These are phyloP conservation scores for Diaporthe longicolla DNA, from an alignment of 2,329 filamentous ascomycete species.

Conservation along the genomic window DNA sequence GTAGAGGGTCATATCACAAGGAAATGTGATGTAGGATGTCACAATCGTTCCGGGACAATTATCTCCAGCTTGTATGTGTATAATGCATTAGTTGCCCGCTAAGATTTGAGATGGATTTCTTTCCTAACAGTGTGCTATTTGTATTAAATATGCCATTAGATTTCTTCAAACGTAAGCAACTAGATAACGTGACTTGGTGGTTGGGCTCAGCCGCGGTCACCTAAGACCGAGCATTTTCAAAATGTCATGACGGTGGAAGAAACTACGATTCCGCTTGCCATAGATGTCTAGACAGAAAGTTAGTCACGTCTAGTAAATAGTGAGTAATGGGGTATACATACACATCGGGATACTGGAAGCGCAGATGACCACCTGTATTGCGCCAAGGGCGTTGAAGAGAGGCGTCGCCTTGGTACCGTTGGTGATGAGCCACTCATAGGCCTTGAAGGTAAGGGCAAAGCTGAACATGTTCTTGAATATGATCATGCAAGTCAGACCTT, in stretches of 20 bases:
- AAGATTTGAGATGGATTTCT: too few relatives aligned
- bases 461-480: conserved; percentile 97
- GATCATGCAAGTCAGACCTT: conserved; percentile 90
- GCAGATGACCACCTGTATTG: conserved; percentile 84
- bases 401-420: conserved; percentile 69
- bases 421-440: conserved; percentile 84
- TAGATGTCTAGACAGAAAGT: conserved; percentile 72
- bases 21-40: too few relatives aligned
- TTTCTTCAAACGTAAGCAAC: neutral
- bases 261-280: conserved; percentile 82
- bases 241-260: conserved; percentile 82
- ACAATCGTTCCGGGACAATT: neutral
- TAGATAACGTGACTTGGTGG: neutral
- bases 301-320: neutral
- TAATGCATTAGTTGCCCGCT: too few relatives aligned
- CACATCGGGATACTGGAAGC: conserved; percentile 81
- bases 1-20: neutral
- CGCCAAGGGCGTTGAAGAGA: conserved; percentile 78
- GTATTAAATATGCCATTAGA: conserved; percentile 7
- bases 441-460: conserved; percentile 86
- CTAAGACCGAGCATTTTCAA: conserved; percentile 63
- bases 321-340: conserved; percentile 64
- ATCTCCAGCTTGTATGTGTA: too few relatives aligned
- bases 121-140: neutral
- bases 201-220: conserved; percentile 16